These are phyloP conservation scores for Entomortierella lignicola DNA, from an alignment of 192 early-diverging fungal species.

Conservation along the genomic window DNA sequence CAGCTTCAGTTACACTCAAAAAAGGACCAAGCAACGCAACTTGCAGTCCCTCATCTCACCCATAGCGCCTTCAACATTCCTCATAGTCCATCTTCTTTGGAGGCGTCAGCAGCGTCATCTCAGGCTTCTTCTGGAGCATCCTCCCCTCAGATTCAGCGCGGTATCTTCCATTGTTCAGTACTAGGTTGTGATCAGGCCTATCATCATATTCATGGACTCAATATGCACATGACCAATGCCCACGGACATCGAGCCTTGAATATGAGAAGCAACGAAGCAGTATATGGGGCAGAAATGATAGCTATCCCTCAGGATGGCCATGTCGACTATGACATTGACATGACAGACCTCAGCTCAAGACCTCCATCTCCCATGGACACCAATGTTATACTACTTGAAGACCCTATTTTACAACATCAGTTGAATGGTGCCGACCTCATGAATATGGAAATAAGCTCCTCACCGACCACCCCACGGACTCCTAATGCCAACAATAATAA, in stretches of 20 bases:
- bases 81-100: constrained; percentile 18
- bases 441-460: constrained; percentile 5
- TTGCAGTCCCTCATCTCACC: constrained; percentile 7
- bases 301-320: constrained; percentile 18
- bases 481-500: background rate
- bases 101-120: constrained; percentile 21
- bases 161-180: constrained; percentile 20
- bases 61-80: constrained; percentile 29
- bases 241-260: constrained; percentile 32
- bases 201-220: constrained; percentile 21
- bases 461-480: background rate
- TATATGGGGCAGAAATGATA: constrained; percentile 20
- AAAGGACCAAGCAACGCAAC: constrained; percentile 14
- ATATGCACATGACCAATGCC: constrained; percentile 34
- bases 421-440: constrained; percentile 9
- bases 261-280: constrained; percentile 10
- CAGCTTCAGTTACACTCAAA: constrained; percentile 35
- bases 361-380: constrained; percentile 36
- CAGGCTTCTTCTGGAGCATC: constrained; percentile 40
- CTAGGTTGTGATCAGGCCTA: constrained; percentile 32
- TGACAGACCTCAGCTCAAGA: constrained; percentile 19
- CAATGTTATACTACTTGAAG: constrained; percentile 23
- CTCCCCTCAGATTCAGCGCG: constrained; percentile 35
- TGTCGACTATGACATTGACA: constrained; percentile 32
- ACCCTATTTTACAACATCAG: constrained; percentile 14